These are phyloP conservation scores for Kodamaea arcana DNA, from an alignment of 1,139 yeast genomes.

Conservation along the genomic window DNA sequence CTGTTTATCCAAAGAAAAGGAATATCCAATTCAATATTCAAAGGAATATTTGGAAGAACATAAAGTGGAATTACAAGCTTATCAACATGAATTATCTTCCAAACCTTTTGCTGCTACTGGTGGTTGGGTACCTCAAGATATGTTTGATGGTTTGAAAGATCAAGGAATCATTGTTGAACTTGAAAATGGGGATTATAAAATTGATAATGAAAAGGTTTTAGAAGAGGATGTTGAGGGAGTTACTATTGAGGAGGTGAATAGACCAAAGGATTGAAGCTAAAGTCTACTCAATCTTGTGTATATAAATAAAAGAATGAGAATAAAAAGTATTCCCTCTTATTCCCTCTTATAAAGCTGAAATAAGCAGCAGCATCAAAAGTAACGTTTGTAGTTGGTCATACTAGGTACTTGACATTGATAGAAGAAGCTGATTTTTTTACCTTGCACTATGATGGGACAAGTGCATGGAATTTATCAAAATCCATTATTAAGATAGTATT, in stretches of 20 bases:
- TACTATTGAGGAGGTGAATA: not conserved
- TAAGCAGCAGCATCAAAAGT: no score
- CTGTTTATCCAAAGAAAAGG: conserved; percentile 38
- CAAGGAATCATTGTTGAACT: conserved; percentile 56
- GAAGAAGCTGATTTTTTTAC: no score
- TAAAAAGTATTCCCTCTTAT: no score
- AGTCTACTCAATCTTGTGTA: no score
- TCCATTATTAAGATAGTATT: no score
- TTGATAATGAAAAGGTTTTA: conserved; percentile 39
- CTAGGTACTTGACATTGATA: no score
- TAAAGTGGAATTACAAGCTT: conserved; percentile 55
- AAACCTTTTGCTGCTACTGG: conserved; percentile 87
- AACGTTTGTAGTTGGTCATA: no score
- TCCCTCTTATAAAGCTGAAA: no score
- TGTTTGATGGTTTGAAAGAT: conserved; percentile 67
- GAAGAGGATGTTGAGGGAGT: conserved; percentile 12
- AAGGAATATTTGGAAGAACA: conserved; percentile 55
- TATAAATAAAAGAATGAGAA: no score
- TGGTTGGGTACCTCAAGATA: conserved; percentile 94
- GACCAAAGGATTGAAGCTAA: no score
- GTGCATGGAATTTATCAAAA: no score
- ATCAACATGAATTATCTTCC: conserved; percentile 62
- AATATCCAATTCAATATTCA: conserved; percentile 60
- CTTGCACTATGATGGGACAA: no score
- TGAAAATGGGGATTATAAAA: conserved; percentile 31